Percentiles rank a stretch among this genome's conserved stretches.
Evolutionary conservation across 164 flowering plant species (phyloP).

Genomic region (Berberis vulgaris): DNA sequence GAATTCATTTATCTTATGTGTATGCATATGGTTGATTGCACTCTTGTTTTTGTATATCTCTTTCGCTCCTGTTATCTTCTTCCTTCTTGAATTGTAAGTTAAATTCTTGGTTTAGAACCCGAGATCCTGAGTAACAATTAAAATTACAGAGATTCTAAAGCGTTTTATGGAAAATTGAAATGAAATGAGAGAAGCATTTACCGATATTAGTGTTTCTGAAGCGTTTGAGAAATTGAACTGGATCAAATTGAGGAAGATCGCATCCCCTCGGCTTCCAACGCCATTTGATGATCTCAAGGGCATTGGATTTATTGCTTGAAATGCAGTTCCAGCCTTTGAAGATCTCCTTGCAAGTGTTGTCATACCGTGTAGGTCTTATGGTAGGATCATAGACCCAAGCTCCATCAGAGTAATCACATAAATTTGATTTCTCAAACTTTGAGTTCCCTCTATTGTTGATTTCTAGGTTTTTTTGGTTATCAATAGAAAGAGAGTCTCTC

Average conservation of each 20-base stretch:
- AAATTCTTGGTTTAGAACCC: slow-evolving; percentile 76
- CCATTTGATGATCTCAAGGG: slow-evolving; percentile 49
- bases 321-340: slow-evolving; percentile 97
- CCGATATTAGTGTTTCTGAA: slow-evolving; percentile 65
- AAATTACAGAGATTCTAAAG: neutral
- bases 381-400: slow-evolving; percentile 68
- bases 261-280: slow-evolving; percentile 69
- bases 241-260: slow-evolving; percentile 59
- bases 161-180: neutral
- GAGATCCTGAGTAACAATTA: slow-evolving; percentile 16
- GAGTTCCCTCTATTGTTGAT: neutral
- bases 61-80: slow-evolving; percentile 46
- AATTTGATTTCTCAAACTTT: neutral
- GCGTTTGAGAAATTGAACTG: slow-evolving; percentile 46
- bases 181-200: slow-evolving; percentile 19
- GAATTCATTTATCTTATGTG: too few species aligned
- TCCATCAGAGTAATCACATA: slow-evolving; percentile 63
- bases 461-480: neutral
- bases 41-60: too few species aligned
- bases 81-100: slow-evolving; percentile 84
- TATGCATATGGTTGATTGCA: too few species aligned
- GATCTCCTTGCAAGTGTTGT: slow-evolving; percentile 79
- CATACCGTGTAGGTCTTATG: slow-evolving; percentile 35
- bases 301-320: slow-evolving; percentile 53
- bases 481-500: neutral